These are phyloP conservation scores for Aureobasidium sp. DNA, from an alignment of 2,329 filamentous ascomycete species.

Conservation along the genomic window DNA sequence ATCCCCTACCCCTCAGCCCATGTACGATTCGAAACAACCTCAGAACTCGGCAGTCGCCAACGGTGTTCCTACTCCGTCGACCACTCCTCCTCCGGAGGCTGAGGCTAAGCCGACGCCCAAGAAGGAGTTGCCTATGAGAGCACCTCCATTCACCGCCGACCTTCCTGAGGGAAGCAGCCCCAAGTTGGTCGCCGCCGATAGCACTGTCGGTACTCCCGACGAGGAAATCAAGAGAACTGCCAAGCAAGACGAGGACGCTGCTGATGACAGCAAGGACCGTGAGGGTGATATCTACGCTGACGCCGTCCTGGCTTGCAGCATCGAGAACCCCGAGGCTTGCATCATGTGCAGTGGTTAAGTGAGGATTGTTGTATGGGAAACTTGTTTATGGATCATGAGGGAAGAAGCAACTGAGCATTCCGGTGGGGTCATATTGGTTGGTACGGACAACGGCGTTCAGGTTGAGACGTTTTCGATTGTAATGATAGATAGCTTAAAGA, in stretches of 20 bases:
- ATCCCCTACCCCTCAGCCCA: constrained; percentile 53
- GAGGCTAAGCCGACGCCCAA: constrained; percentile 42
- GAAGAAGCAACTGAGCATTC: not conserved
- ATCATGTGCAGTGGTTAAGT: constrained; percentile 93
- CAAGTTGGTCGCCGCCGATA: constrained; percentile 68
- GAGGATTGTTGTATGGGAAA: not conserved
- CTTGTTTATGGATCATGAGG: constrained; percentile 12
- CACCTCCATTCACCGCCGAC: constrained; percentile 69
- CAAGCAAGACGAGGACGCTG: constrained; percentile 66
- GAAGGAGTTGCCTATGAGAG: constrained; percentile 52
- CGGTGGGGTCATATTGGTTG: not conserved
- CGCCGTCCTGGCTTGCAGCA: constrained; percentile 86
- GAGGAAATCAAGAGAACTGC: constrained; percentile 52
- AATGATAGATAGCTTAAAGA: constrained; percentile 13
- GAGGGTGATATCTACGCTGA: constrained; percentile 95
- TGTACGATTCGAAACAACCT: constrained; percentile 54
- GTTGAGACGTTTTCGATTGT: not conserved
- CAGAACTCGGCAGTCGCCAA: constrained; percentile 41
- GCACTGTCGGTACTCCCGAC: constrained; percentile 45
- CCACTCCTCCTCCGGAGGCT: constrained; percentile 54
- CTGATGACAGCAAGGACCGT: constrained; percentile 63
- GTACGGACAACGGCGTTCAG: not conserved
- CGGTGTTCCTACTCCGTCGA: constrained; percentile 62
- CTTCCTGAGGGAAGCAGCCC: constrained; percentile 70
- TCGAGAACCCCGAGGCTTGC: constrained; percentile 92